A percentile compares a stretch with the other conserved stretches of the same genome.
Evolutionary conservation across 2,329 filamentous ascomycete genomes (phyloP).

Genomic region (Talaromyces funiculosus): DNA sequence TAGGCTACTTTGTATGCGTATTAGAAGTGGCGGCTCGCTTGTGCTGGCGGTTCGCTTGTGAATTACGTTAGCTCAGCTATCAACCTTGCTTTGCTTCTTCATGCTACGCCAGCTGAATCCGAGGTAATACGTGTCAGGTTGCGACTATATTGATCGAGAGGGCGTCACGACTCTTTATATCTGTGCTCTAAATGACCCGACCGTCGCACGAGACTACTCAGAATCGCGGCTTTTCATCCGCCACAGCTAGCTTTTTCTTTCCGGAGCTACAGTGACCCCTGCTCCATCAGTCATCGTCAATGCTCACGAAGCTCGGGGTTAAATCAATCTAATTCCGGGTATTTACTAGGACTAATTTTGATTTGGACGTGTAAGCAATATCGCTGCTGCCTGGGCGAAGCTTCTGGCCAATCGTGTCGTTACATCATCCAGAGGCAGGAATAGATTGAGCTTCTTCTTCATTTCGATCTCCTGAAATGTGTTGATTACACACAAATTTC

Average conservation of each 20-base stretch:
- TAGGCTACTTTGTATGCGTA: not conserved
- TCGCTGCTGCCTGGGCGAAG: conserved; percentile 5
- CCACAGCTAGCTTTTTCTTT: not conserved
- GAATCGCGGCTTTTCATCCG: not conserved
- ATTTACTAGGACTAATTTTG: not conserved
- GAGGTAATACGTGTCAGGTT: not conserved
- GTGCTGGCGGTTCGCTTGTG: too few species aligned
- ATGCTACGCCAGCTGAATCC: not conserved
- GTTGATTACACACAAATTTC: not conserved
- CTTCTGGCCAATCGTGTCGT: conserved; percentile 1
- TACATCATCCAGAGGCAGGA: not conserved
- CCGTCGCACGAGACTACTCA: not conserved
- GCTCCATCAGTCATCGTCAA: not conserved
- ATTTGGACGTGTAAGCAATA: not conserved
- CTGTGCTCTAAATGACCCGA: not conserved
- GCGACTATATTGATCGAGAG: not conserved
- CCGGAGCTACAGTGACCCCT: not conserved
- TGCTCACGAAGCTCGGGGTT: not conserved
- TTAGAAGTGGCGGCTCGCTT: not conserved
- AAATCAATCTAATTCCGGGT: not conserved
- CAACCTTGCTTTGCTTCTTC: not conserved
- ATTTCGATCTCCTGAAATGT: not conserved
- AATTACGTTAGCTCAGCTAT: too few species aligned
- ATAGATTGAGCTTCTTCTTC: not conserved
- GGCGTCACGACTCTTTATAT: not conserved